These are phyloP conservation scores for Biscogniauxia sp. DNA, from an alignment of 2,329 filamentous ascomycete genomes.

Conservation along the genomic window DNA sequence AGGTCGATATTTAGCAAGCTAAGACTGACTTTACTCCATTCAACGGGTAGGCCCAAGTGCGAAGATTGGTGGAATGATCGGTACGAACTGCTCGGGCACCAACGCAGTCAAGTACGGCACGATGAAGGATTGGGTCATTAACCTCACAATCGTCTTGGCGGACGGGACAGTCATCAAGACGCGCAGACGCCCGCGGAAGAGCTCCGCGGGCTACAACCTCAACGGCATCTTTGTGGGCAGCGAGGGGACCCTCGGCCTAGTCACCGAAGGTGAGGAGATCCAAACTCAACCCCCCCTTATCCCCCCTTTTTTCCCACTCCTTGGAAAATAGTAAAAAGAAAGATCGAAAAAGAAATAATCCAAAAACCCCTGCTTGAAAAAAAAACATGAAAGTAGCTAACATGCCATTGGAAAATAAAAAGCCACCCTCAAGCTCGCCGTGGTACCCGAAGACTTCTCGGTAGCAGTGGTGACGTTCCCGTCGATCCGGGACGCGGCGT, in stretches of 20 bases:
- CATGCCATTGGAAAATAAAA: neutral
- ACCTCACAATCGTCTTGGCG: conserved; percentile 75
- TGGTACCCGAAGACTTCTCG: conserved; percentile 71
- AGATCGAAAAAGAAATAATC: too few relatives aligned
- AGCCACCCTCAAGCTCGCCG: conserved; percentile 75
- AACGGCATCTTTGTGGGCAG: conserved; percentile 78
- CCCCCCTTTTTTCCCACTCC: too few relatives aligned
- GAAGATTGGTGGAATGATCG: conserved; percentile 81
- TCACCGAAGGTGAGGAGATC: conserved; percentile 62
- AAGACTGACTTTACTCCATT: conserved; percentile 21
- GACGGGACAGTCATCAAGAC: conserved; percentile 81
- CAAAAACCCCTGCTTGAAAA: too few relatives aligned
- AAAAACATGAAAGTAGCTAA: neutral
- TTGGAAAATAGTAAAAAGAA: too few relatives aligned
- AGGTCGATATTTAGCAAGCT: conserved; percentile 35
- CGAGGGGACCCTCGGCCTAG: conserved; percentile 76
- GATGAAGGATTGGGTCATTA: conserved; percentile 87
- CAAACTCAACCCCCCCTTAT: too few relatives aligned
- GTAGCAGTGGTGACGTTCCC: conserved; percentile 81
- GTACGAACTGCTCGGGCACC: conserved; percentile 74
- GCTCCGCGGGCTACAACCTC: conserved; percentile 79
- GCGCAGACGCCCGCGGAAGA: conserved; percentile 72
- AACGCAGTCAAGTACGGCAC: conserved; percentile 80
- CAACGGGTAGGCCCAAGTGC: conserved; percentile 52
- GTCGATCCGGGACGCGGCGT: conserved; percentile 71